A percentile compares a stretch with the other conserved stretches of the same genome.
phyloP scores from a whole-genome alignment of 768 basidiomycete genomes.

The Kwoniella pini region DNA sequence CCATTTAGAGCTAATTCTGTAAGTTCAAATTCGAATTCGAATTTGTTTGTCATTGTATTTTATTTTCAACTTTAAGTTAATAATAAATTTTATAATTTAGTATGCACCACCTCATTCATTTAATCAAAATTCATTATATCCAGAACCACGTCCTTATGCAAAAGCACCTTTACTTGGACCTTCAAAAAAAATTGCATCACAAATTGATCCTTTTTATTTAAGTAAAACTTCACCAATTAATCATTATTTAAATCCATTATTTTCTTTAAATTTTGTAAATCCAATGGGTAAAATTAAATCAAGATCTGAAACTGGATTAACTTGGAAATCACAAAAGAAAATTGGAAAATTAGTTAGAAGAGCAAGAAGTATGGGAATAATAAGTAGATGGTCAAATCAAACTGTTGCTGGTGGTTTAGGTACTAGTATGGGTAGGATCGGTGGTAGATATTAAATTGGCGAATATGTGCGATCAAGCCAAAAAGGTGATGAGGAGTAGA shows the following conservation, averaged over 20 bases:
- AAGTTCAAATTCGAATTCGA: constrained; percentile 1
- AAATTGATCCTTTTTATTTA: constrained; percentile 70
- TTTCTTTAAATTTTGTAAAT: constrained; percentile 37
- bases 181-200: constrained; percentile 60
- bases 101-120: constrained; percentile 12
- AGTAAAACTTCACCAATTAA: constrained; percentile 72
- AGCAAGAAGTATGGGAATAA: constrained; percentile 86
- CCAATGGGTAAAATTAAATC: constrained; percentile 64
- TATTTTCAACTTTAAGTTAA: not conserved
- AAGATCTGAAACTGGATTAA: constrained; percentile 69
- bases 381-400: constrained; percentile 53
- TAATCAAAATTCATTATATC: constrained; percentile 9
- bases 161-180: constrained; percentile 62
- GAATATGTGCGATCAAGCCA: too few species aligned
- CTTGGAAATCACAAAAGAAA: constrained; percentile 73
- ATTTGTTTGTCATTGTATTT: not conserved
- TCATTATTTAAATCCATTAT: constrained; percentile 57
- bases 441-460: not conserved
- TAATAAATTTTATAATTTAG: not conserved
- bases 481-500: too few species aligned
- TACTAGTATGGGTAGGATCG: not conserved
- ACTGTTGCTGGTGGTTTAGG: constrained; percentile 33
- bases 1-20: constrained; percentile 13
- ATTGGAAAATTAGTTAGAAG: constrained; percentile 82
- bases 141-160: constrained; percentile 9